Evolutionary conservation across 257 asterid species (phyloP).

Genomic region (Penstemon davidsonii): DNA sequence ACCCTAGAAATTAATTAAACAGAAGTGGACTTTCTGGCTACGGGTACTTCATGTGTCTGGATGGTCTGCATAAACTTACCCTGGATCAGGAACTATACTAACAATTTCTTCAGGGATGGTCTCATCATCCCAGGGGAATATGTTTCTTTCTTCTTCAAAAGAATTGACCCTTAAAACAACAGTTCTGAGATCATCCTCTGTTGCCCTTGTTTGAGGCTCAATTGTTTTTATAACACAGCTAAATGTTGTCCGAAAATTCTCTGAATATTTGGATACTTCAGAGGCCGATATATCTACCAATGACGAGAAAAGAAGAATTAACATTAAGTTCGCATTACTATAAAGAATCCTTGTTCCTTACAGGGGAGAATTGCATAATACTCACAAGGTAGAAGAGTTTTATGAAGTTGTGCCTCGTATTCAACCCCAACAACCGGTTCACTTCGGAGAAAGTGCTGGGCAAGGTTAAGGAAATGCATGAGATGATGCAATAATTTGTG

Average conservation of each 20-base stretch:
- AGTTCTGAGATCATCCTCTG: constrained; percentile 65
- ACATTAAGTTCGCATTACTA: constrained; percentile 13
- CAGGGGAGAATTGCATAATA: constrained; percentile 17
- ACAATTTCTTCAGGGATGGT: constrained; percentile 85
- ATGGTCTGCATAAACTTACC: constrained; percentile 47
- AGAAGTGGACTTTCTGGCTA: constrained; percentile 19
- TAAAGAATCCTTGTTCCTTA: constrained; percentile 1
- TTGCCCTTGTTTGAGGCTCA: constrained; percentile 82
- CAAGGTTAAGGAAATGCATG: constrained; percentile 30
- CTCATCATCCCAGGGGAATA: constrained; percentile 87
- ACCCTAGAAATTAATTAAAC: constrained; percentile 20
- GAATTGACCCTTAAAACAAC: constrained; percentile 68
- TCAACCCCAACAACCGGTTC: constrained; percentile 96
- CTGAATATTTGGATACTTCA: constrained; percentile 83
- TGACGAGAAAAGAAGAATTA: constrained; percentile 21
- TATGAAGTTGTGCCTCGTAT: constrained; percentile 88
- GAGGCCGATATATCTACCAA: constrained; percentile 68
- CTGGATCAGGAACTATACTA: constrained; percentile 68
- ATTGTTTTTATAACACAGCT: constrained; percentile 87
- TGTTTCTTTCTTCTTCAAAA: constrained; percentile 54
- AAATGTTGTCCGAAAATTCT: constrained; percentile 61
- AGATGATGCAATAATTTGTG: constrained; percentile 20
- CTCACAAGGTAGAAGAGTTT: constrained; percentile 89
- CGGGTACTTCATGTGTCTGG: constrained; percentile 14
- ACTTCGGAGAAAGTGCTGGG: constrained; percentile 86